These are phyloP conservation scores for Phytophthora ohioensis DNA, from an alignment of 352 stramenopile genomes.

Conservation along the genomic window DNA sequence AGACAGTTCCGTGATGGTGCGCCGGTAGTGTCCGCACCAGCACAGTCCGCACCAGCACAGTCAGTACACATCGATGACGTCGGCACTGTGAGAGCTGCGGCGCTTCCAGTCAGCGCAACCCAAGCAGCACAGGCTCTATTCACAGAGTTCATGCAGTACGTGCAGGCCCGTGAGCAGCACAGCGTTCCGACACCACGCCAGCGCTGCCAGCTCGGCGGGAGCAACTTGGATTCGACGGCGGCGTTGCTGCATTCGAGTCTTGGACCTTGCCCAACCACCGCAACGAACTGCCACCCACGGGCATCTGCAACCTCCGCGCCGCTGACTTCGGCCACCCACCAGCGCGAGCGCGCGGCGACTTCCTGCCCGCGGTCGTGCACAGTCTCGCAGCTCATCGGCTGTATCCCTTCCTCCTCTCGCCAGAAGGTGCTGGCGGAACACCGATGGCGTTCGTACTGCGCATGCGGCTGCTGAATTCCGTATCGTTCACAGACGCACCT, in stretches of 20 bases:
- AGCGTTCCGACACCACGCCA: too few relatives aligned
- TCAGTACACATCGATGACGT: too few relatives aligned
- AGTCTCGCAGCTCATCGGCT: not conserved
- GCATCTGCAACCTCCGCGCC: not conserved
- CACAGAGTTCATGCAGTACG: too few relatives aligned
- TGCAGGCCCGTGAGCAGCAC: too few relatives aligned
- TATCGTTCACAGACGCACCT: not conserved
- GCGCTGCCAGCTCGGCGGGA: too few relatives aligned
- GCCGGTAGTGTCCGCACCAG: too few relatives aligned
- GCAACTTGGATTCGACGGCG: too few relatives aligned
- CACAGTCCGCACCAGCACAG: too few relatives aligned
- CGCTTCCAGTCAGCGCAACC: too few relatives aligned
- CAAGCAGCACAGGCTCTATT: too few relatives aligned
- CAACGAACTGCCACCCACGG: not conserved
- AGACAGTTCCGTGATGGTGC: too few relatives aligned
- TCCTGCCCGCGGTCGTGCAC: not conserved
- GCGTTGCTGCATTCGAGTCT: not conserved
- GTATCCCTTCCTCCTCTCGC: not conserved
- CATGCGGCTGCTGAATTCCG: not conserved
- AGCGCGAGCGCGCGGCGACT: not conserved
- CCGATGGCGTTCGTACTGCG: constrained; percentile 1
- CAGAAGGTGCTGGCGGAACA: not conserved
- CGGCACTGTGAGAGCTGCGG: too few relatives aligned
- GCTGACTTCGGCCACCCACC: not conserved
- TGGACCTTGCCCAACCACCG: constrained; percentile 5